Conservation (phyloP, 306 rosid genomes). For the Rubus idaeus region DNA sequence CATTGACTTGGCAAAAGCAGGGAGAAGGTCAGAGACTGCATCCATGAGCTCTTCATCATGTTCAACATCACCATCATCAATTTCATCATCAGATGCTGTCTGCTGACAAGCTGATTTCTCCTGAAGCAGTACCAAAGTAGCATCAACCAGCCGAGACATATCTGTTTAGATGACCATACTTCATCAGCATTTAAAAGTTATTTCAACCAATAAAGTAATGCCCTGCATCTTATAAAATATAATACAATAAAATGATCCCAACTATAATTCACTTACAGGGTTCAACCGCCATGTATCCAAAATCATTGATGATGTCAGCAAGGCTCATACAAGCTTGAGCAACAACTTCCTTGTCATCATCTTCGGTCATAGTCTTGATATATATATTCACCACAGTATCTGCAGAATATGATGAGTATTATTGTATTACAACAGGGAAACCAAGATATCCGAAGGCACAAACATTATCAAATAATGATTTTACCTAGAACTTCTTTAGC, state of each 20-base stretch:
- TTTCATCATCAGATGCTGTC: slow-evolving; percentile 73
- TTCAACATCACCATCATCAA: slow-evolving; percentile 73
- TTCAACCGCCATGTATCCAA: slow-evolving; percentile 71
- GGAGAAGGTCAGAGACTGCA: slow-evolving; percentile 95
- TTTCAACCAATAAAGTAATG: slow-evolving; percentile 17
- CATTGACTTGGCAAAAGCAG: slow-evolving; percentile 94
- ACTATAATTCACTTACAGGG: slow-evolving; percentile 64
- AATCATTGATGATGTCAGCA: slow-evolving; percentile 87
- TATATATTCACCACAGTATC: slow-evolving; percentile 75
- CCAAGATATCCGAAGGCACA: slow-evolving; percentile 2
- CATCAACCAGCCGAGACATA: slow-evolving; percentile 68
- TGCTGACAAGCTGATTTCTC: slow-evolving; percentile 92
- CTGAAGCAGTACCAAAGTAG: slow-evolving; percentile 67
- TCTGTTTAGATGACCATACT: slow-evolving; percentile 41
- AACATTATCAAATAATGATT: slow-evolving; percentile 28
- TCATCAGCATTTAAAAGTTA: slow-evolving; percentile 27
- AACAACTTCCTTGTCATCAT: slow-evolving; percentile 95
- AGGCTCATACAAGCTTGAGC: slow-evolving; percentile 87
- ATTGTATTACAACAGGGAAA: slow-evolving; percentile 12
- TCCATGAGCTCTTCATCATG: slow-evolving; percentile 97
- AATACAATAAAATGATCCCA: slow-evolving; percentile 5
- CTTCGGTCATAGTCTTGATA: slow-evolving; percentile 89
- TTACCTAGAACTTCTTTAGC: slow-evolving; percentile 75
- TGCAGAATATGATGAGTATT: slow-evolving; percentile 33
- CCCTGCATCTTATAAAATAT: not conserved